Percentiles rank a stretch among this genome's conserved stretches.
These are phyloP conservation scores for Salvia hispanica DNA, from an alignment of 257 asterid species.

Conservation along the genomic window DNA sequence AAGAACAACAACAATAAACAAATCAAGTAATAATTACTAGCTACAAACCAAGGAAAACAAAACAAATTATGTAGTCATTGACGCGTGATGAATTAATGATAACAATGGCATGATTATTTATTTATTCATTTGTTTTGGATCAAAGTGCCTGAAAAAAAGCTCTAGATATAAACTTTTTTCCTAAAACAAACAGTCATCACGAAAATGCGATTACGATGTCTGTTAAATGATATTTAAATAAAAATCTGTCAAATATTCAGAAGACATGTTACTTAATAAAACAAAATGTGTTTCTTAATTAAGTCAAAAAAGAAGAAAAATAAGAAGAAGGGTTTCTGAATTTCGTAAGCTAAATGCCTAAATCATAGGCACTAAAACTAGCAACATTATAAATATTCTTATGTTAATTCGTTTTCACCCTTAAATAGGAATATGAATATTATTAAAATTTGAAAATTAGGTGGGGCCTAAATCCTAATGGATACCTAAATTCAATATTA, in stretches of 20 bases:
- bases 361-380: constrained; percentile 19
- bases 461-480: constrained; percentile 1
- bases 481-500: constrained; percentile 14
- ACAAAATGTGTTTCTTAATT: not conserved
- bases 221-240: not conserved
- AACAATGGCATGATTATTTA: not conserved
- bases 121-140: not conserved
- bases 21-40: too few relatives aligned
- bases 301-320: too few relatives aligned
- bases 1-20: too few relatives aligned
- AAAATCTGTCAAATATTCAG: constrained; percentile 11
- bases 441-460: too few relatives aligned
- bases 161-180: too few relatives aligned
- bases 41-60: too few relatives aligned
- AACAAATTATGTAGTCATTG: not conserved
- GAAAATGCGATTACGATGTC: constrained; percentile 12
- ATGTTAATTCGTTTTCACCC: not conserved
- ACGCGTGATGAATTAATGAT: not conserved
- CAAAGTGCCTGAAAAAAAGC: not conserved
- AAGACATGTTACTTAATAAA: constrained; percentile 22
- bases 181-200: constrained; percentile 6
- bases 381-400: not conserved
- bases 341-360: constrained; percentile 7
- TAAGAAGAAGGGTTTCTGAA: not conserved
- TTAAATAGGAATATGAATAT: not conserved